Evolutionary conservation across 306 rosid genomes (phyloP).

Genomic region (Malus fusca): DNA sequence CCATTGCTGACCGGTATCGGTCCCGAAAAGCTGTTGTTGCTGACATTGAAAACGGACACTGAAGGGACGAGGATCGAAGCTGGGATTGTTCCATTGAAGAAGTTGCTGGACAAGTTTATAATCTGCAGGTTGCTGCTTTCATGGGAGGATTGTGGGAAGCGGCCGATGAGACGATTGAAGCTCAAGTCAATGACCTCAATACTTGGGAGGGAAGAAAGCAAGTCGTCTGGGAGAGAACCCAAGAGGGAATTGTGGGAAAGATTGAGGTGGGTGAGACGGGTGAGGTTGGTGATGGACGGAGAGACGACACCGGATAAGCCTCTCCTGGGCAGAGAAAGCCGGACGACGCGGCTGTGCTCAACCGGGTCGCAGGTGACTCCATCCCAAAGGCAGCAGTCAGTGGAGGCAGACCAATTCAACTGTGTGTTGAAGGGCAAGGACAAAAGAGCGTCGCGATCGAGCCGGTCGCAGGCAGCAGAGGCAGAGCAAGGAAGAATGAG

Average conservation of each 20-base stretch:
- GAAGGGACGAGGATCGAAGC: constrained; percentile 33
- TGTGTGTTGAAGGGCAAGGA: constrained; percentile 8
- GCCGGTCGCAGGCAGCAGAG: background rate
- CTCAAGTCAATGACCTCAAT: constrained; percentile 1
- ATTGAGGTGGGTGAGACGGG: constrained; percentile 46
- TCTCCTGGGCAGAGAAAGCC: constrained; percentile 38
- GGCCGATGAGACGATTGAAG: constrained; percentile 32
- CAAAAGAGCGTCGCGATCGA: background rate
- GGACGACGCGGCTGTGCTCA: constrained; percentile 36
- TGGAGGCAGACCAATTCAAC: constrained; percentile 55
- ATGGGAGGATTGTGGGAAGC: constrained; percentile 14
- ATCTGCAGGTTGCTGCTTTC: constrained; percentile 15
- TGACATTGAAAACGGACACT: constrained; percentile 56
- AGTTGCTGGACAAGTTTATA: constrained; percentile 69
- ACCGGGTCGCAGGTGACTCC: constrained; percentile 42
- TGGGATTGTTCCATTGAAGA: constrained; percentile 49
- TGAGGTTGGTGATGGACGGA: constrained; percentile 32
- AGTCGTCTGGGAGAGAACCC: constrained; percentile 40
- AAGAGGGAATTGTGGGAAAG: constrained; percentile 50
- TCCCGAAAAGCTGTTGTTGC: constrained; percentile 72
- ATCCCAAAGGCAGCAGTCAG: constrained; percentile 79
- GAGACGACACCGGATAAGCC: constrained; percentile 45
- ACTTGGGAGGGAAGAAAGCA: constrained; percentile 25
- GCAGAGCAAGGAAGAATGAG: background rate
- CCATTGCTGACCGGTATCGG: constrained; percentile 32